A percentile compares a stretch with the other conserved stretches of the same genome.
phyloP scores from a whole-genome alignment of 2,329 filamentous ascomycete species.

The Atkinsonella hypoxylon region DNA sequence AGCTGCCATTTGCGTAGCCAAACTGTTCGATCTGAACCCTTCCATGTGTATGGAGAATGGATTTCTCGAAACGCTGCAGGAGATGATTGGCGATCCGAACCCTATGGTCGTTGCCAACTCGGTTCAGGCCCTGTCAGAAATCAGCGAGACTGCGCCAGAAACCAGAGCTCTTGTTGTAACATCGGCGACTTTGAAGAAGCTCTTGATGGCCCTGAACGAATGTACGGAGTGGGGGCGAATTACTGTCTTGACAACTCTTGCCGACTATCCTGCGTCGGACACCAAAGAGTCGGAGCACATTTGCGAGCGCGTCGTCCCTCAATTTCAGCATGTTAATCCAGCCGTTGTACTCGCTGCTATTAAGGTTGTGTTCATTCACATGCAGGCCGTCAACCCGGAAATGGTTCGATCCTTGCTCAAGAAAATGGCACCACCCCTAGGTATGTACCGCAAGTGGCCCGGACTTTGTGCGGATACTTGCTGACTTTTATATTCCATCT shows the following conservation, averaged over 20 bases:
- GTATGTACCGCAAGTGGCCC: slow-evolving; percentile 33
- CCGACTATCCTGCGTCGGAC: slow-evolving; percentile 77
- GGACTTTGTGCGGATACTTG: neutral
- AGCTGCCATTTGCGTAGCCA: slow-evolving; percentile 93
- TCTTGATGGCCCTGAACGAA: slow-evolving; percentile 92
- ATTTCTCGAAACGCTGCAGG: slow-evolving; percentile 85
- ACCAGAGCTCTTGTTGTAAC: slow-evolving; percentile 79
- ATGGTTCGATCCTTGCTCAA: slow-evolving; percentile 77
- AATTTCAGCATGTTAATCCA: slow-evolving; percentile 97
- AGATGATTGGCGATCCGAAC: slow-evolving; percentile 93
- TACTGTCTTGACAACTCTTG: slow-evolving; percentile 80
- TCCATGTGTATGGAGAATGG: slow-evolving; percentile 91
- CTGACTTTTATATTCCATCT: neutral
- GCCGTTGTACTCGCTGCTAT: slow-evolving; percentile 95
- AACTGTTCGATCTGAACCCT: slow-evolving; percentile 92
- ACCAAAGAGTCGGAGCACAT: slow-evolving; percentile 96
- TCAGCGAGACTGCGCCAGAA: slow-evolving; percentile 80
- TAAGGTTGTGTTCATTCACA: slow-evolving; percentile 95
- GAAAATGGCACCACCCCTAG: slow-evolving; percentile 95
- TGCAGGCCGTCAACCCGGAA: slow-evolving; percentile 71
- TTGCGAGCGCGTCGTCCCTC: slow-evolving; percentile 87
- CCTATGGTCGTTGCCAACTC: slow-evolving; percentile 99
- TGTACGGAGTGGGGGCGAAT: slow-evolving; percentile 98
- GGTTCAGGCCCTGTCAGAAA: slow-evolving; percentile 86
- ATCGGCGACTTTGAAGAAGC: slow-evolving; percentile 76